Conservation (phyloP, 345 rosid species). For the Linum lewisii region DNA sequence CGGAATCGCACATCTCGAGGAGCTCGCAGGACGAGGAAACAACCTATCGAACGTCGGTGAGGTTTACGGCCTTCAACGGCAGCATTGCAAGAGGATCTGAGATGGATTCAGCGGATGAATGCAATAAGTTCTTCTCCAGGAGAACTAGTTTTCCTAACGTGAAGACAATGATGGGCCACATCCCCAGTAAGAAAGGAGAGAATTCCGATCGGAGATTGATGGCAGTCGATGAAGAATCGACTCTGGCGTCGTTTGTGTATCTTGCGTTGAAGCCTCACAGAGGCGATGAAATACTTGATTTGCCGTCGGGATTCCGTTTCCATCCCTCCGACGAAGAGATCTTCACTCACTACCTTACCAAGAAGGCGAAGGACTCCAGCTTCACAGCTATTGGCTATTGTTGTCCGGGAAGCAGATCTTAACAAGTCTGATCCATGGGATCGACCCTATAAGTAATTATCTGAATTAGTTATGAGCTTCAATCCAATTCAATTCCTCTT, state of each 20-base stretch:
- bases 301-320: constrained; percentile 88
- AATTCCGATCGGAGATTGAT: background rate
- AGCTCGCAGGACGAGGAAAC: no score
- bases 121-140: background rate
- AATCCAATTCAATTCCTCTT: background rate
- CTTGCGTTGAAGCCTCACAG: constrained; percentile 33
- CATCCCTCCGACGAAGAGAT: constrained; percentile 95
- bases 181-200: background rate
- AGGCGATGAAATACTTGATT: constrained; percentile 43
- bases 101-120: background rate
- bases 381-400: constrained; percentile 49
- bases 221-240: background rate
- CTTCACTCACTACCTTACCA: constrained; percentile 51
- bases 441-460: constrained; percentile 46
- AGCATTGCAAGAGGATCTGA: no score
- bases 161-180: background rate
- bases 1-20: no score
- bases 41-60: no score
- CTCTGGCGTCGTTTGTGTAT: background rate
- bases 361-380: constrained; percentile 39
- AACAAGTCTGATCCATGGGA: constrained; percentile 98
- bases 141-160: background rate
- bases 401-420: constrained; percentile 74
- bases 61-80: no score
- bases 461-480: background rate